phyloP scores from a whole-genome alignment of 2,329 filamentous ascomycete genomes.

The Venturia nashicola region DNA sequence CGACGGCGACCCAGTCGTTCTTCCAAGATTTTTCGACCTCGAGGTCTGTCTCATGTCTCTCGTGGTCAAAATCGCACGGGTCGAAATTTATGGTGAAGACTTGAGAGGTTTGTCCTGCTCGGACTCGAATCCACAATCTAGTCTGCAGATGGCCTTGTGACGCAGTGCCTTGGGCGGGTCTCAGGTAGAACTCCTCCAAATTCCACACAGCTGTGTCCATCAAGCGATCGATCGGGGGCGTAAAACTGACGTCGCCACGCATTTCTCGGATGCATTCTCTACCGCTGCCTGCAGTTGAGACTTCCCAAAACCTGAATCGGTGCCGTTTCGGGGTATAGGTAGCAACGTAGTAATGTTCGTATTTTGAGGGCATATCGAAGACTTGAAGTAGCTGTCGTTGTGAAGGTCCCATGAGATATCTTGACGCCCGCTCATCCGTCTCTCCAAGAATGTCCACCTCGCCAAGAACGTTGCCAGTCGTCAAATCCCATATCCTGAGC shows the following conservation, averaged over 20 bases:
- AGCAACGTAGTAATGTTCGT: conserved; percentile 49
- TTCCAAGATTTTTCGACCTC: conserved; percentile 48
- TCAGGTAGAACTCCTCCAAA: conserved; percentile 34
- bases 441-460: conserved; percentile 68
- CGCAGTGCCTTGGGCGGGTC: conserved; percentile 26
- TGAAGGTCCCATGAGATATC: conserved; percentile 63
- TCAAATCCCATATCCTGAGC: conserved; percentile 78
- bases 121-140: conserved; percentile 34
- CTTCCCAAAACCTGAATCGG: conserved; percentile 89
- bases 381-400: conserved; percentile 68
- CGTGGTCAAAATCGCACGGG: conserved; percentile 45
- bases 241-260: conserved; percentile 50
- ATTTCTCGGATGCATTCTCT: conserved; percentile 57
- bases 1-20: conserved; percentile 32
- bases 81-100: conserved; percentile 62
- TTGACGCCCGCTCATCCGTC: conserved; percentile 37
- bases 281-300: conserved; percentile 47
- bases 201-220: conserved; percentile 40
- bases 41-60: background rate
- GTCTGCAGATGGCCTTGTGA: conserved; percentile 15
- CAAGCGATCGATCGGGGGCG: conserved; percentile 46
- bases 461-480: conserved; percentile 64
- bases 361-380: conserved; percentile 42
- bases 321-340: conserved; percentile 84
- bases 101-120: conserved; percentile 48